These are phyloP conservation scores for Fusarium coffeatum DNA, from an alignment of 2,329 filamentous ascomycete species.

Conservation along the genomic window DNA sequence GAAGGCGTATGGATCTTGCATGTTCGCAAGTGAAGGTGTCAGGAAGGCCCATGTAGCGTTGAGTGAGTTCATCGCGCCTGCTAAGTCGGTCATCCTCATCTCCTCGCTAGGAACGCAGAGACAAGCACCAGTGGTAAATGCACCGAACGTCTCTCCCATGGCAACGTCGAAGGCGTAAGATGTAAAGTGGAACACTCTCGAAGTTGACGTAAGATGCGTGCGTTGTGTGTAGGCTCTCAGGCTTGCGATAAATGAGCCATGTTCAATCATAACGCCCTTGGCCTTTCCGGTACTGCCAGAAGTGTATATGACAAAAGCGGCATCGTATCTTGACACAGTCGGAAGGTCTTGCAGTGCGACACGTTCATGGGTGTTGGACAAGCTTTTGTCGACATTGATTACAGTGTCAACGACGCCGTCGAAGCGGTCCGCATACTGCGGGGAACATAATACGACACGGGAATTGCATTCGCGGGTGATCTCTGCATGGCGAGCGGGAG, in stretches of 20 bases:
- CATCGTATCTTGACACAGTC: background rate
- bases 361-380: background rate
- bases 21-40: slow-evolving; percentile 42
- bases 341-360: background rate
- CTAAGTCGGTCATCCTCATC: slow-evolving; percentile 29
- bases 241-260: slow-evolving; percentile 24
- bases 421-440: slow-evolving; percentile 21
- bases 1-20: slow-evolving; percentile 36
- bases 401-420: background rate
- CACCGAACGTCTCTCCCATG: slow-evolving; percentile 36
- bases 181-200: slow-evolving; percentile 38
- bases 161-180: slow-evolving; percentile 44
- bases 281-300: slow-evolving; percentile 44
- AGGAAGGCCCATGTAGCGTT: slow-evolving; percentile 40
- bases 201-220: slow-evolving; percentile 14
- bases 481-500: slow-evolving; percentile 18
- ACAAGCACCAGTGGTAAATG: slow-evolving; percentile 32
- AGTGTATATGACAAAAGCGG: slow-evolving; percentile 39
- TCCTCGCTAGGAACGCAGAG: slow-evolving; percentile 43
- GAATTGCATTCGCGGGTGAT: slow-evolving; percentile 20
- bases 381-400: background rate
- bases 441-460: slow-evolving; percentile 16
- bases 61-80: slow-evolving; percentile 26
- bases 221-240: slow-evolving; percentile 21
- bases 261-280: slow-evolving; percentile 42